Evolutionary conservation across 2,329 filamentous ascomycete genomes (phyloP), one percentile per base, ranked within the genome.

Genomic region (Thelonectria discophora): DNA sequence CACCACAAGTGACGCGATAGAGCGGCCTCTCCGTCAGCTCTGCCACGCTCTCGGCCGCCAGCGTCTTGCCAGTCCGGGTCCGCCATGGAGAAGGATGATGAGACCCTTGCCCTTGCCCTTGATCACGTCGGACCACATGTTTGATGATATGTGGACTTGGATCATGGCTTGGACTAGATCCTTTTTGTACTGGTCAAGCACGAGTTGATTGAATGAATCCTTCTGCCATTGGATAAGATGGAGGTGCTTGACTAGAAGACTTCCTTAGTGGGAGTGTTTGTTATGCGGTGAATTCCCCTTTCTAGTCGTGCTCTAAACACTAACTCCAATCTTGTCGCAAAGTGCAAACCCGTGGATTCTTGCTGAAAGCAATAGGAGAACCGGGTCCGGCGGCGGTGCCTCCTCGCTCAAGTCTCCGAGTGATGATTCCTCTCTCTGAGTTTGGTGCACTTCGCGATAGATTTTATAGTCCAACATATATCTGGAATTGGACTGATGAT

Each of bases 51-150:
- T 66, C 60, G 1, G 63, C 75, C 2, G 75, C 76, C 1, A 71
- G 68, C 0, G 75, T 77, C 45, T 77, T 77, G 0, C 75, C 75
- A 0, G 73, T 72, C 75, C 74, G 0, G 74, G 75, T 1, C 65
- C 70, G 1, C 75, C 76, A 13, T 76, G 74, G 0, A 78, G 60
- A 0, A 77, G 64, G 1, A 78, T 69, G 1, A 77, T 72, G 0
- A 75, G 65, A 1, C 67, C 64, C n/a, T 64, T 69, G 0, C 76
- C 74, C 32, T 77, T 76, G 2, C 72, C 67, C 0, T 53, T 45
- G 1, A 79, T 75, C 1, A 80, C 50, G 42, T 79, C 77, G n/a
- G 40, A 17, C 18, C 49, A 86, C 24, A 46, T 46, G 43, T 18
- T 27, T 13, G 43, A 46, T 10, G 43, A n/a, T 5, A 46, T 15